Percentiles rank a stretch among this genome's conserved stretches.
phyloP scores from a whole-genome alignment of 768 basidiomycete species.

The Leucosporidium creatinivorum region DNA sequence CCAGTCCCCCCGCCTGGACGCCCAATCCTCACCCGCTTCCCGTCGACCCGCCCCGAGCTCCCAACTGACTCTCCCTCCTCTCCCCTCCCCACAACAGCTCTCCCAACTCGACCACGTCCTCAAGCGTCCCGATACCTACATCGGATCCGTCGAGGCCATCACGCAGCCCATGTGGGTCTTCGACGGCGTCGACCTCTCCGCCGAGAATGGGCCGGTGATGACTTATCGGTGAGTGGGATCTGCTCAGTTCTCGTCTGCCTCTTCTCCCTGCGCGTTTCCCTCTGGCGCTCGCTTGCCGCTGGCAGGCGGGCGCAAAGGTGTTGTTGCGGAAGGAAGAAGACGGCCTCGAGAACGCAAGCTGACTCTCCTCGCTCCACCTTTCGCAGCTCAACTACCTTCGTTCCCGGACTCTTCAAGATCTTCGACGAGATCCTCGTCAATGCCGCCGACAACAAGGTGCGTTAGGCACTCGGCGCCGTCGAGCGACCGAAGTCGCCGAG shows the following conservation, averaged over 20 bases:
- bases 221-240: conserved; percentile 56
- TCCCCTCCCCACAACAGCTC: conserved; percentile 51
- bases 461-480: conserved; percentile 26
- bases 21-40: background rate
- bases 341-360: too few species aligned
- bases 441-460: conserved; percentile 96
- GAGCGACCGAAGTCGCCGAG: background rate
- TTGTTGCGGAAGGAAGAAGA: too few species aligned
- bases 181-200: conserved; percentile 54
- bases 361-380: too few species aligned
- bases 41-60: background rate
- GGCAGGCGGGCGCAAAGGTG: too few species aligned
- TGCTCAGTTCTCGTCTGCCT: too few species aligned
- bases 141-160: conserved; percentile 86
- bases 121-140: conserved; percentile 87
- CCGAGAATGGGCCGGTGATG: conserved; percentile 46
- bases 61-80: conserved; percentile 7
- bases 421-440: conserved; percentile 99
- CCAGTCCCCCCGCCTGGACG: background rate
- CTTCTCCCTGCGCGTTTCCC: background rate
- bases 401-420: conserved; percentile 98
- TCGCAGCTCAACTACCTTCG: conserved; percentile 56
- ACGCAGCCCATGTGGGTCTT: conserved; percentile 90
- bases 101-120: conserved; percentile 91
- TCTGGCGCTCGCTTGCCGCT: background rate